Conservation (phyloP, 148 eudicot species). For the Camellia sinensis region DNA sequence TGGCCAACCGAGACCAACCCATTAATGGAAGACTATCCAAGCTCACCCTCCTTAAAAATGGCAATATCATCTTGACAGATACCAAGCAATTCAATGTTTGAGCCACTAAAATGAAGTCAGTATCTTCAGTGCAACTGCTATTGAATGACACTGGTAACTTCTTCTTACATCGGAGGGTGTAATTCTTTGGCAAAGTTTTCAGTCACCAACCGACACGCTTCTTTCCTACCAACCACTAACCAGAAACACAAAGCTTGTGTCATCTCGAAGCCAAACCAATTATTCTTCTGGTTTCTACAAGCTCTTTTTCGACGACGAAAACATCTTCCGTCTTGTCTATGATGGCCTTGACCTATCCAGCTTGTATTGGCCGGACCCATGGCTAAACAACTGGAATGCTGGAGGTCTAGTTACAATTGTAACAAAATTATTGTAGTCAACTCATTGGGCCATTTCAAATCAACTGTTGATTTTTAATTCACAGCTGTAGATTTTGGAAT, state of each 20-base stretch:
- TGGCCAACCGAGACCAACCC: slow-evolving; percentile 9
- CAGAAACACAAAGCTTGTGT: slow-evolving; percentile 17
- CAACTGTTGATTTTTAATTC: slow-evolving; percentile 27
- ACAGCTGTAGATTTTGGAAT: slow-evolving; percentile 25
- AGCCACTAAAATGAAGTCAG: no score
- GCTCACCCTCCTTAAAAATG: slow-evolving; percentile 25
- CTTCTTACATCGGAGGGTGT: neutral
- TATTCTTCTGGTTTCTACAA: slow-evolving; percentile 44
- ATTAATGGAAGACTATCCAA: slow-evolving; percentile 35
- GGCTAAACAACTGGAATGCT: slow-evolving; percentile 2
- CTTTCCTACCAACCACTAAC: slow-evolving; percentile 38
- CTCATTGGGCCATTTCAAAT: slow-evolving; percentile 31
- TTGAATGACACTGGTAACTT: slow-evolving; percentile 37
- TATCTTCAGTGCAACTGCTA: slow-evolving; percentile 10
- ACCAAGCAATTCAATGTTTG: slow-evolving; percentile 13
- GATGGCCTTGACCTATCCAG: slow-evolving; percentile 30
- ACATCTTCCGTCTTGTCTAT: slow-evolving; percentile 30
- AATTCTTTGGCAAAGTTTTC: slow-evolving; percentile 47
- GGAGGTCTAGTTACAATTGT: slow-evolving; percentile 24
- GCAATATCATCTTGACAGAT: slow-evolving; percentile 34
- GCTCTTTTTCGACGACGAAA: slow-evolving; percentile 35
- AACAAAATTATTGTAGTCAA: slow-evolving; percentile 30
- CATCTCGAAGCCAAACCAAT: slow-evolving; percentile 31
- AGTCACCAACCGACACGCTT: slow-evolving; percentile 41
- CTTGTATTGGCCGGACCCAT: slow-evolving; percentile 34